Percentiles rank a stretch among this genome's conserved stretches.
phyloP scores from a whole-genome alignment of 2,329 filamentous ascomycete genomes.

The Akanthomyces uredinophilus region DNA sequence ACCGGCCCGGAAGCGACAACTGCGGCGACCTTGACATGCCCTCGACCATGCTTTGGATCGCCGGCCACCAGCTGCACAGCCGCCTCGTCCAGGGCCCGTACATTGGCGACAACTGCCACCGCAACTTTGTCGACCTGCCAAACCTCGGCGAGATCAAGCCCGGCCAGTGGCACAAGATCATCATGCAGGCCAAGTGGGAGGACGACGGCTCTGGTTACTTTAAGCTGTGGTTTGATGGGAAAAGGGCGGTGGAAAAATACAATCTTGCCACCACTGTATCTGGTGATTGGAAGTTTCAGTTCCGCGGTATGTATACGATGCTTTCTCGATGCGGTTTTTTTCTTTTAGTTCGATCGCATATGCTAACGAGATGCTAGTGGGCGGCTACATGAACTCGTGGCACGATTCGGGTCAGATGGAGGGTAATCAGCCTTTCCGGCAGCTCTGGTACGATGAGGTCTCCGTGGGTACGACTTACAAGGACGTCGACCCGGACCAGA shows the following conservation, averaged over 20 bases:
- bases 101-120: conserved; percentile 22
- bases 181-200: conserved; percentile 42
- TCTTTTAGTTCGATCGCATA: not conserved
- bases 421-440: conserved; percentile 37
- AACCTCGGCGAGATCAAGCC: conserved; percentile 35
- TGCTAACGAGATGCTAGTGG: conserved; percentile 23
- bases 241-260: conserved; percentile 36
- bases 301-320: conserved; percentile 24
- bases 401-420: conserved; percentile 36
- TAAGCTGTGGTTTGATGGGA: conserved; percentile 43
- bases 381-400: conserved; percentile 47
- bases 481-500: conserved; percentile 20
- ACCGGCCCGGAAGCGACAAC: conserved; percentile 39
- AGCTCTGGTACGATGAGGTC: conserved; percentile 48
- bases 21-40: conserved; percentile 43
- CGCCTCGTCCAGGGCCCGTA: conserved; percentile 30
- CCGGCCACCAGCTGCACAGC: conserved; percentile 37
- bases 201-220: conserved; percentile 38
- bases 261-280: conserved; percentile 40
- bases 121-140: conserved; percentile 18
- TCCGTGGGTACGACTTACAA: conserved; percentile 34
- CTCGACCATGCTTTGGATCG: conserved; percentile 42
- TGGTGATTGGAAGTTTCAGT: conserved; percentile 39
- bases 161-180: conserved; percentile 42
- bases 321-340: not conserved